phyloP scores from a whole-genome alignment of 2,329 filamentous ascomycete species.

The Ascochyta fabae region DNA sequence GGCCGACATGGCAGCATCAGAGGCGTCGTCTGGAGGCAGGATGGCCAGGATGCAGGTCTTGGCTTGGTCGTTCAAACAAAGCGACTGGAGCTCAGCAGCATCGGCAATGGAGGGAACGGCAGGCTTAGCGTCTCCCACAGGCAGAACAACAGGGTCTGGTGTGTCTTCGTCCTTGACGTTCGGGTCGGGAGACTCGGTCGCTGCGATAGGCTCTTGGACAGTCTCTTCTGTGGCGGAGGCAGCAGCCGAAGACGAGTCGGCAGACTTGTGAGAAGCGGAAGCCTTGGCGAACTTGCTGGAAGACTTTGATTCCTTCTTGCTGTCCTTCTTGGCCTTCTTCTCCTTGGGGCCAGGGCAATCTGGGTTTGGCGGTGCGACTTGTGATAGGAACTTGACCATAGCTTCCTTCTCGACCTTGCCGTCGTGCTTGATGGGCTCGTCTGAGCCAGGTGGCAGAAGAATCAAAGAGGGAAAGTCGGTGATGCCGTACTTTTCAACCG shows the following conservation, averaged over 20 bases:
- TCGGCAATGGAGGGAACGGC: slow-evolving; percentile 71
- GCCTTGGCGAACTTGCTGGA: slow-evolving; percentile 59
- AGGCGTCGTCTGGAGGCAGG: slow-evolving; percentile 50
- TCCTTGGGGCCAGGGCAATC: slow-evolving; percentile 66
- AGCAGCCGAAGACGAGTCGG: slow-evolving; percentile 55
- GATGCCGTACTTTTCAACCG: slow-evolving; percentile 77
- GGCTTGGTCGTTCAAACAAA: slow-evolving; percentile 78
- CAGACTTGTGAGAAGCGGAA: slow-evolving; percentile 59
- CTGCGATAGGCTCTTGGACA: slow-evolving; percentile 54
- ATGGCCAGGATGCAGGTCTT: slow-evolving; percentile 80
- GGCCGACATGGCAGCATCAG: slow-evolving; percentile 54
- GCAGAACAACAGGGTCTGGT: slow-evolving; percentile 58
- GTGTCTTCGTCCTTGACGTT: slow-evolving; percentile 53
- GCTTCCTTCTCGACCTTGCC: slow-evolving; percentile 85
- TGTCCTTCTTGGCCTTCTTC: slow-evolving; percentile 54
- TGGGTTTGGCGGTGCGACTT: slow-evolving; percentile 79
- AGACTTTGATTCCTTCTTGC: slow-evolving; percentile 55
- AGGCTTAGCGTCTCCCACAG: slow-evolving; percentile 60
- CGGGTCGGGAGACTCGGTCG: slow-evolving; percentile 63
- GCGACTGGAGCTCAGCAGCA: slow-evolving; percentile 67
- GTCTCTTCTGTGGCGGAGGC: slow-evolving; percentile 59
- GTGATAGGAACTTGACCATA: slow-evolving; percentile 82
- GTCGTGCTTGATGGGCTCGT: slow-evolving; percentile 74
- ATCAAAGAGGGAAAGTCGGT: slow-evolving; percentile 80
- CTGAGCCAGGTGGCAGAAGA: slow-evolving; percentile 74